phyloP scores from a whole-genome alignment of 768 basidiomycete species.

The Suillus paluster region DNA sequence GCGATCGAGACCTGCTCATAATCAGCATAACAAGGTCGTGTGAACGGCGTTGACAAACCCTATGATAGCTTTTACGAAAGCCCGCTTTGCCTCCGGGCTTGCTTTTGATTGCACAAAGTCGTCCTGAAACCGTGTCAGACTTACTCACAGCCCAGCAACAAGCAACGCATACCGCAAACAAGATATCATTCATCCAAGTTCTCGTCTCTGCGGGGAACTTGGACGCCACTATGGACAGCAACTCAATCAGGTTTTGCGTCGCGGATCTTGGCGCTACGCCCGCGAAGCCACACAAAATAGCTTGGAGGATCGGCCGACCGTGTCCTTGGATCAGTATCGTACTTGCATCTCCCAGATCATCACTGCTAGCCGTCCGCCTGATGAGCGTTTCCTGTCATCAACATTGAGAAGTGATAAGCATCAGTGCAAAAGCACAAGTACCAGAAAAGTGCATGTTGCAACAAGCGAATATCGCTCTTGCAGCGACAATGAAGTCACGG shows the following conservation, averaged over 20 bases:
- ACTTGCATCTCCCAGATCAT: slow-evolving; percentile 61
- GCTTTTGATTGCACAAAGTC: slow-evolving; percentile 79
- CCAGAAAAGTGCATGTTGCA: slow-evolving; percentile 81
- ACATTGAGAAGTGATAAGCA: neutral
- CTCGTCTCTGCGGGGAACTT: slow-evolving; percentile 58
- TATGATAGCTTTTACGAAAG: slow-evolving; percentile 72
- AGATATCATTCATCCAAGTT: slow-evolving; percentile 73
- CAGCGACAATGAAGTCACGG: slow-evolving; percentile 65
- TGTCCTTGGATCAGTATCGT: slow-evolving; percentile 54
- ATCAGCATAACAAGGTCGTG: slow-evolving; percentile 5
- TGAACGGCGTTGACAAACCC: slow-evolving; percentile 48
- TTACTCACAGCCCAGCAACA: slow-evolving; percentile 11
- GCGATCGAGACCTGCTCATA: slow-evolving; percentile 63
- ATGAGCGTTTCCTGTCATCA: slow-evolving; percentile 60
- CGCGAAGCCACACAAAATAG: slow-evolving; percentile 80
- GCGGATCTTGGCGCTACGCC: slow-evolving; percentile 83
- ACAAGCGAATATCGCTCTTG: slow-evolving; percentile 89
- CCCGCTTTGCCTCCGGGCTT: slow-evolving; percentile 73
- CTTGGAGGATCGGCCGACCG: slow-evolving; percentile 72
- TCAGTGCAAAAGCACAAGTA: slow-evolving; percentile 41
- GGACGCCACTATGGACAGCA: slow-evolving; percentile 69
- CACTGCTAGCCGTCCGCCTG: slow-evolving; percentile 64
- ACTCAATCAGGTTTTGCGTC: slow-evolving; percentile 82
- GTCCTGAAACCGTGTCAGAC: slow-evolving; percentile 46
- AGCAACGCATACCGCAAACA: slow-evolving; percentile 58